Conservation (phyloP, 2,329 filamentous ascomycete genomes). For the Fusarium tuaranense region DNA sequence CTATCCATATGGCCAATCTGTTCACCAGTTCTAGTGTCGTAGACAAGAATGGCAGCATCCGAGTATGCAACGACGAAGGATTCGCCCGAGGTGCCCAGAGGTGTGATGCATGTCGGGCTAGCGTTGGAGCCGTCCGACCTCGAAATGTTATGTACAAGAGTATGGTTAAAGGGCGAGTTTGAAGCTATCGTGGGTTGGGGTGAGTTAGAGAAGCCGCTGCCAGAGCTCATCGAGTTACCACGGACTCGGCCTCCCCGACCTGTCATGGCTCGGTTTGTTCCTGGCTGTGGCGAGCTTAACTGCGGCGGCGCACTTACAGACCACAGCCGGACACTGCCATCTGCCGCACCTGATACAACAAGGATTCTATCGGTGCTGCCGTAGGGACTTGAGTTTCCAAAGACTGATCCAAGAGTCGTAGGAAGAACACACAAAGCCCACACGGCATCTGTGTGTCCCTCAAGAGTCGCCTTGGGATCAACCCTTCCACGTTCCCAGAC, state of each 20-base stretch:
- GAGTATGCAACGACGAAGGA: slow-evolving; percentile 94
- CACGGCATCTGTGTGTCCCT: slow-evolving; percentile 94
- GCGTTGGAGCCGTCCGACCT: slow-evolving; percentile 73
- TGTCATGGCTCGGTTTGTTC: slow-evolving; percentile 66
- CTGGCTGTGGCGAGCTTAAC: slow-evolving; percentile 81
- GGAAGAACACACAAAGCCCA: slow-evolving; percentile 96
- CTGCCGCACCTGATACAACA: slow-evolving; percentile 90
- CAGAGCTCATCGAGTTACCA: slow-evolving; percentile 93
- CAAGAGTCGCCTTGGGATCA: slow-evolving; percentile 93
- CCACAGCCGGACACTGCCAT: slow-evolving; percentile 94
- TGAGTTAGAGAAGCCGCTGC: slow-evolving; percentile 89
- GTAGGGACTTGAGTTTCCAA: slow-evolving; percentile 79
- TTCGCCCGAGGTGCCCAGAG: slow-evolving; percentile 84
- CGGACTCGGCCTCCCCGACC: slow-evolving; percentile 79
- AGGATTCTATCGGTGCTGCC: slow-evolving; percentile 88
- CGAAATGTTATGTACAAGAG: slow-evolving; percentile 86
- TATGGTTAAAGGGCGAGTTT: slow-evolving; percentile 87
- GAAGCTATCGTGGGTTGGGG: slow-evolving; percentile 91
- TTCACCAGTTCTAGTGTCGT: slow-evolving; percentile 91
- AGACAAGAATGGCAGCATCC: slow-evolving; percentile 90
- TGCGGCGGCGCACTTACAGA: slow-evolving; percentile 92
- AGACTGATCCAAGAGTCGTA: slow-evolving; percentile 81
- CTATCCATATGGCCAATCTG: slow-evolving; percentile 94
- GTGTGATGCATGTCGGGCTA: slow-evolving; percentile 92
- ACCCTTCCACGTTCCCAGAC: slow-evolving; percentile 97